A percentile compares a stretch with the other conserved stretches of the same genome.
phyloP scores from a whole-genome alignment of 345 rosid species.

The Camelina sativa region DNA sequence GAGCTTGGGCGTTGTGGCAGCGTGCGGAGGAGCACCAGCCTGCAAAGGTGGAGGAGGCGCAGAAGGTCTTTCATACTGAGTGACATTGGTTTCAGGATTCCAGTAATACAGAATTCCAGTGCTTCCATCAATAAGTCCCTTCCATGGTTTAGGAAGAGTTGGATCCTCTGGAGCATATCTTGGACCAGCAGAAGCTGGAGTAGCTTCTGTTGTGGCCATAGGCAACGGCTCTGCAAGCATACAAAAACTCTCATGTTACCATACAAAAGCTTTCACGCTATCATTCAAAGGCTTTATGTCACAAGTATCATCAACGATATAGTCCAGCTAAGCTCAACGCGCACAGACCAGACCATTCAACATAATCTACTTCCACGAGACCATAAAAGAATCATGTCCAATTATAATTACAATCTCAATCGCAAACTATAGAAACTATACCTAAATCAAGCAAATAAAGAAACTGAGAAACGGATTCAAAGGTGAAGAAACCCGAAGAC shows the following conservation, averaged over 20 bases:
- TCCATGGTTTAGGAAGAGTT: constrained; percentile 95
- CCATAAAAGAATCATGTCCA: constrained; percentile 3
- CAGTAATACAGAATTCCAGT: constrained; percentile 81
- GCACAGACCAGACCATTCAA: constrained; percentile 3
- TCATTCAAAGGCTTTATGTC: neutral
- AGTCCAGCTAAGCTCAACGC: constrained; percentile 1
- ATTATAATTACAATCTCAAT: constrained; percentile 3
- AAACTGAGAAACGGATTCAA: neutral
- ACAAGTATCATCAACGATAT: constrained; percentile 25
- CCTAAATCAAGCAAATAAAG: constrained; percentile 14
- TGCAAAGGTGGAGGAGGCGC: constrained; percentile 63
- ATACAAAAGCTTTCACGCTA: constrained; percentile 15
- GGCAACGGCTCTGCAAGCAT: constrained; percentile 44
- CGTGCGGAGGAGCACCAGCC: constrained; percentile 56
- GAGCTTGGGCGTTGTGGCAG: constrained; percentile 58
- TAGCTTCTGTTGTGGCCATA: constrained; percentile 72
- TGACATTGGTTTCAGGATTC: constrained; percentile 93
- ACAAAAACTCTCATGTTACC: constrained; percentile 21
- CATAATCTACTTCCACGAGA: neutral
- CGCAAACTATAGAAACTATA: neutral
- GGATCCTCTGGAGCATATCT: constrained; percentile 96
- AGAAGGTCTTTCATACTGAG: constrained; percentile 94
- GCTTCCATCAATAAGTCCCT: constrained; percentile 89
- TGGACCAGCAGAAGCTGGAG: constrained; percentile 65
- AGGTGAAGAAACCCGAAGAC: constrained; percentile 8